Evolutionary conservation across 2,329 filamentous ascomycete species (phyloP).

Genomic region (Epicoccum sorghinum): DNA sequence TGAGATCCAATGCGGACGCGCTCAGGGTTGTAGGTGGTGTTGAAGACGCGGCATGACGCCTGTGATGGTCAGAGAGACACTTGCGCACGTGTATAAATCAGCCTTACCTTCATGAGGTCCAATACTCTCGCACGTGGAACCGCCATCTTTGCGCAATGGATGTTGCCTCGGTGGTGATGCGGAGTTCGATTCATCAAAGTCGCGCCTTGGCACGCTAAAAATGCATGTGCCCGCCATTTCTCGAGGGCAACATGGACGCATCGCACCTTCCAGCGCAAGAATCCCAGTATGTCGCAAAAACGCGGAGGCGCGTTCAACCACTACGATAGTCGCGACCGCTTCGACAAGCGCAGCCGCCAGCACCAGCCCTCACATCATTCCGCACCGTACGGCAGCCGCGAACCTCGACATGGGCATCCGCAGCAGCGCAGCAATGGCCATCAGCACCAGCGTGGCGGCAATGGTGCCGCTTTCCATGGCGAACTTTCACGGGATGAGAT

Average conservation of each 20-base stretch:
- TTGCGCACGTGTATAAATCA: background rate
- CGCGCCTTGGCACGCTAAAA: conserved; percentile 25
- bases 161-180: conserved; percentile 15
- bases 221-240: conserved; percentile 14
- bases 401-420: conserved; percentile 4
- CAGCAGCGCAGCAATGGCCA: conserved; percentile 13
- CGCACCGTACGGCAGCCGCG: background rate
- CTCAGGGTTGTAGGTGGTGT: conserved; percentile 87
- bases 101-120: conserved; percentile 77
- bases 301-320: conserved; percentile 29
- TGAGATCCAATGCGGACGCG: conserved; percentile 86
- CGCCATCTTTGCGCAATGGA: conserved; percentile 49
- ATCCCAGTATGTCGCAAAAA: conserved; percentile 29
- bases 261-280: background rate
- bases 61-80: conserved; percentile 47
- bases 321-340: conserved; percentile 23
- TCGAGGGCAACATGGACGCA: background rate
- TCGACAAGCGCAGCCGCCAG: conserved; percentile 21
- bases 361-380: conserved; percentile 12
- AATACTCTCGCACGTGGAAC: conserved; percentile 60
- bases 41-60: conserved; percentile 92
- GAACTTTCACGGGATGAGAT: conserved; percentile 32
- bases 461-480: conserved; percentile 1
- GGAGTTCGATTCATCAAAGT: conserved; percentile 19
- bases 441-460: conserved; percentile 4